These are phyloP conservation scores for Thymus quinquecostatus DNA, from an alignment of 257 asterid genomes.

Conservation along the genomic window DNA sequence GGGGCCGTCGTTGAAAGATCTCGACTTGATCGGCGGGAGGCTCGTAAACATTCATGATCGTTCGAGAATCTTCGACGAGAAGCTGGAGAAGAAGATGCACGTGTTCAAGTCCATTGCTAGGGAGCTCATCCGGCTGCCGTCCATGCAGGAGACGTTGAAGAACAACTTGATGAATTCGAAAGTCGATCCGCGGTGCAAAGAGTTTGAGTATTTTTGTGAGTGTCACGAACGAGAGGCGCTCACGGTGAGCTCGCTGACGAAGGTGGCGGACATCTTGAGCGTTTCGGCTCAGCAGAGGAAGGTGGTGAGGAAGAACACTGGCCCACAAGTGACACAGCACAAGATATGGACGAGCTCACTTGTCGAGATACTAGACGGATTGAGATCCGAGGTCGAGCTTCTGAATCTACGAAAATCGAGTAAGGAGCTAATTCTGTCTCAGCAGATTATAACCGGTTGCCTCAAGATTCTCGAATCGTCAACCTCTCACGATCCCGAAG, in stretches of 20 bases:
- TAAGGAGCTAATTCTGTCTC: constrained; percentile 58
- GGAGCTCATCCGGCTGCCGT: constrained; percentile 59
- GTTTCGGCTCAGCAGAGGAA: constrained; percentile 81
- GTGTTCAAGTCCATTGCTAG: constrained; percentile 60
- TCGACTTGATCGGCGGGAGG: constrained; percentile 76
- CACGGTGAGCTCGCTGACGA: constrained; percentile 54
- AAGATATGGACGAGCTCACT: constrained; percentile 69
- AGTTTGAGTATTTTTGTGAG: constrained; percentile 43
- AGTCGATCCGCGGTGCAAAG: constrained; percentile 18
- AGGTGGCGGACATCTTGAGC: constrained; percentile 59
- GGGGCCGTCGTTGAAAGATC: constrained; percentile 53
- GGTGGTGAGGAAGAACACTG: constrained; percentile 61
- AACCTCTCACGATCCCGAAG: constrained; percentile 57
- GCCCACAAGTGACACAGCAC: constrained; percentile 81
- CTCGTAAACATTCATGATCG: constrained; percentile 53
- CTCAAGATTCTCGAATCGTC: constrained; percentile 57
- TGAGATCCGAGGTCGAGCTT: constrained; percentile 64
- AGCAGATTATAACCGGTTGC: constrained; percentile 63
- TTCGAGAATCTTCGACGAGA: constrained; percentile 56
- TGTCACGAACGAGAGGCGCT: constrained; percentile 55
- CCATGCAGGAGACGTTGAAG: constrained; percentile 54
- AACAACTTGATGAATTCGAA: constrained; percentile 44
- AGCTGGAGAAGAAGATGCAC: constrained; percentile 58
- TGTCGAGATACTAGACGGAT: constrained; percentile 49
- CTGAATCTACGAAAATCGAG: constrained; percentile 28